phyloP scores from a whole-genome alignment of 495 filamentous ascomycete species.

The Trichoderma gamsii region DNA sequence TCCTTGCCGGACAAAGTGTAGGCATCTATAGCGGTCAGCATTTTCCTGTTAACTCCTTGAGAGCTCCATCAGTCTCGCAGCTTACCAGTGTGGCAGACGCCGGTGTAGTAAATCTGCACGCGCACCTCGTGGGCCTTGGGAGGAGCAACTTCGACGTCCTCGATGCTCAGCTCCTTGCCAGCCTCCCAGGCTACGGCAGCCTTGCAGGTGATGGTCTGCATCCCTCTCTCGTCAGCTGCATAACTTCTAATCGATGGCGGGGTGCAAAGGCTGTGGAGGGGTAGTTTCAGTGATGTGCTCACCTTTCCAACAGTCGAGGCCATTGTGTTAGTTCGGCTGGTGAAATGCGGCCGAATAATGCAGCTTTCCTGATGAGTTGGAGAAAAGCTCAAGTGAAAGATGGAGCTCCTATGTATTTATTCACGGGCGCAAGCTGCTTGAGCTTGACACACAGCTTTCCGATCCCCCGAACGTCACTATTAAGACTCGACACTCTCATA shows the following conservation, averaged over 20 bases:
- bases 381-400: neutral
- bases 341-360: neutral
- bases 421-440: neutral
- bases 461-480: conserved; percentile 5
- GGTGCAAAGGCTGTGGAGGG: neutral
- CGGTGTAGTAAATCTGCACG: conserved; percentile 93
- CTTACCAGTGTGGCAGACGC: conserved; percentile 94
- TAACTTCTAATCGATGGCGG: neutral
- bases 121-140: conserved; percentile 94
- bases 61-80: conserved; percentile 8
- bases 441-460: neutral
- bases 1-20: conserved; percentile 98
- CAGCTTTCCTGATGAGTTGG: neutral
- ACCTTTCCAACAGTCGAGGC: conserved; percentile 46
- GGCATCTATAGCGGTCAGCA: conserved; percentile 57
- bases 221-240: conserved; percentile 15
- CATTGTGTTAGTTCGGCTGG: conserved; percentile 27
- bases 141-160: conserved; percentile 86
- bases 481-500: neutral
- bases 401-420: conserved; percentile 3
- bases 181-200: conserved; percentile 96
- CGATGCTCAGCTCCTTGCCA: conserved; percentile 77
- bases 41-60: conserved; percentile 1
- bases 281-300: conserved; percentile 15
- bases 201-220: conserved; percentile 55